phyloP scores from a whole-genome alignment of 176 grass and related monocot genomes.

The Ensete glaucum region DNA sequence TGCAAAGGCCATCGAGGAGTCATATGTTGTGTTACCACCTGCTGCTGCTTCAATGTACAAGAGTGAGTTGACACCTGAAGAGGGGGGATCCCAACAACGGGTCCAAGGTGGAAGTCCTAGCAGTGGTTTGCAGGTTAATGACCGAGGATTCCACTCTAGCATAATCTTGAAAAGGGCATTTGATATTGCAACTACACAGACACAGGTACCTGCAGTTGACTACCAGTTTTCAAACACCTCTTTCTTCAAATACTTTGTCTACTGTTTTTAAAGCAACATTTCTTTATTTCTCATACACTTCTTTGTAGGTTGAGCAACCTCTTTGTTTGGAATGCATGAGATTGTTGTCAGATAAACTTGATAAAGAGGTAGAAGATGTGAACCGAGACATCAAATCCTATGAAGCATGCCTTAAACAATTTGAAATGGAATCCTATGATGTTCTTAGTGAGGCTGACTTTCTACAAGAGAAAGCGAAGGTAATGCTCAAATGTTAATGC shows the following conservation, averaged over 20 bases:
- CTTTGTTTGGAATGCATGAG: constrained; percentile 95
- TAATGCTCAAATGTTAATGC: constrained; percentile 10
- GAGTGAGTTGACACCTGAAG: constrained; percentile 35
- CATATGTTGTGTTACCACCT: constrained; percentile 91
- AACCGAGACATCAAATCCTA: constrained; percentile 85
- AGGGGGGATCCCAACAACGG: constrained; percentile 29
- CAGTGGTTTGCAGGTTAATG: constrained; percentile 39
- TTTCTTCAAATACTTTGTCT: background rate
- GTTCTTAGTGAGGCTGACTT: constrained; percentile 76
- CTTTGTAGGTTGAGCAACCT: constrained; percentile 82
- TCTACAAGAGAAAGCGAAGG: constrained; percentile 79
- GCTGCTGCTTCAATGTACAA: constrained; percentile 77
- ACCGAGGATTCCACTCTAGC: constrained; percentile 74
- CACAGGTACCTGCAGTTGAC: constrained; percentile 42
- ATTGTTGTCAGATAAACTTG: constrained; percentile 89
- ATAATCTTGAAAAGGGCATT: constrained; percentile 85
- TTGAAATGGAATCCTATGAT: constrained; percentile 53
- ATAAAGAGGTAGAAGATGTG: constrained; percentile 84
- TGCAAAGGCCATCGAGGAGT: constrained; percentile 72
- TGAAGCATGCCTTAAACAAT: constrained; percentile 60
- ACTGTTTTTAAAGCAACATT: background rate
- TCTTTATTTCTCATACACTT: background rate
- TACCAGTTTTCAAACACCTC: background rate
- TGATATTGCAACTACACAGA: constrained; percentile 87
- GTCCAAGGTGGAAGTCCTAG: constrained; percentile 26